phyloP scores from a whole-genome alignment of 1,284 basidiomycete species.

The Rhodotorula sp. region DNA sequence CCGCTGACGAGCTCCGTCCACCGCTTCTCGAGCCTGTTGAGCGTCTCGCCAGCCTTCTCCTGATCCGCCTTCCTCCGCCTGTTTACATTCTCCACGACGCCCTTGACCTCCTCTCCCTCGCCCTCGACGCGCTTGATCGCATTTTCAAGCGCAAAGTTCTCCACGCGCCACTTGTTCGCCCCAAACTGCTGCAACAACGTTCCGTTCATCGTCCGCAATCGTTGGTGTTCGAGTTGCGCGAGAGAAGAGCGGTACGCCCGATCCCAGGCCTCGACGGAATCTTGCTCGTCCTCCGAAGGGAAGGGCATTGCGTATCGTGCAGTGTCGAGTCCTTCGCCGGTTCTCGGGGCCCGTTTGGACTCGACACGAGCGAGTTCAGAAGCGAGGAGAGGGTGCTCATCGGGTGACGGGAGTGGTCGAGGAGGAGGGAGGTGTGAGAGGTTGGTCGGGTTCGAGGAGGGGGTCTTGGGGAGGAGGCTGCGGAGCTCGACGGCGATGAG shows the following conservation, averaged over 20 bases:
- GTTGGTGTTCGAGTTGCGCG: constrained; percentile 86
- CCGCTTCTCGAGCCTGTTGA: constrained; percentile 73
- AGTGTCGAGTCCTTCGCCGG: constrained; percentile 64
- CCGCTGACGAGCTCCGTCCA: constrained; percentile 87
- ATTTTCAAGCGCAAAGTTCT: constrained; percentile 81
- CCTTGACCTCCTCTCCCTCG: constrained; percentile 67
- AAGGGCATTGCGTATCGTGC: constrained; percentile 74
- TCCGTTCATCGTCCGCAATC: constrained; percentile 80
- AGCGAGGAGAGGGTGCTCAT: constrained; percentile 20
- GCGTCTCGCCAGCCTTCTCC: constrained; percentile 70
- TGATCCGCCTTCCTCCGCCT: constrained; percentile 79
- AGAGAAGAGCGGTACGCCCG: constrained; percentile 73
- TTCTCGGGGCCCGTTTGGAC: constrained; percentile 58
- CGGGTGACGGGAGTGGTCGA: constrained; percentile 26
- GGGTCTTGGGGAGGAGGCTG: constrained; percentile 31
- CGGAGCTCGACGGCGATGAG: constrained; percentile 59
- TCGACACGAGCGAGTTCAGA: constrained; percentile 45
- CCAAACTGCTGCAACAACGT: constrained; percentile 82
- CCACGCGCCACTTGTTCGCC: constrained; percentile 83
- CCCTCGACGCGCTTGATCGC: constrained; percentile 71
- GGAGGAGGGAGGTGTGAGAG: constrained; percentile 31
- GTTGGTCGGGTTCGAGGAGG: constrained; percentile 33
- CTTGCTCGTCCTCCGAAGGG: constrained; percentile 61
- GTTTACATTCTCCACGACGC: constrained; percentile 78
- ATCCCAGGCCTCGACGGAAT: constrained; percentile 74